These are phyloP conservation scores for Plectosphaerella plurivora DNA, from an alignment of 2,329 filamentous ascomycete species.

Conservation along the genomic window DNA sequence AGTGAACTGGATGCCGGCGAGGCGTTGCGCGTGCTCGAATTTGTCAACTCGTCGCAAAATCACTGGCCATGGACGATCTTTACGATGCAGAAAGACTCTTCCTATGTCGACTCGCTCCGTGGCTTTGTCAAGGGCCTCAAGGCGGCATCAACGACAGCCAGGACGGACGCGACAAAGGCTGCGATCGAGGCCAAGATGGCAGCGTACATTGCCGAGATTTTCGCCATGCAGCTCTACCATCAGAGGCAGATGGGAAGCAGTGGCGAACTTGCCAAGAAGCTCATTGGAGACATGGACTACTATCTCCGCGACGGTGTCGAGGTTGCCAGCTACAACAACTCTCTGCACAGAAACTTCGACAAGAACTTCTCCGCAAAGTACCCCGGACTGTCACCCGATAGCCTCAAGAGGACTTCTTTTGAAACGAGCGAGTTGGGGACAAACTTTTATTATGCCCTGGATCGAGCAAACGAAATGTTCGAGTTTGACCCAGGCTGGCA, in stretches of 20 bases:
- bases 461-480: slow-evolving; percentile 71
- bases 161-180: slow-evolving; percentile 50
- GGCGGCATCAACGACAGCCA: slow-evolving; percentile 45
- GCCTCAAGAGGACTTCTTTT: slow-evolving; percentile 74
- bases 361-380: slow-evolving; percentile 82
- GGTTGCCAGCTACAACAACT: slow-evolving; percentile 80
- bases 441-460: slow-evolving; percentile 80
- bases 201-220: slow-evolving; percentile 78
- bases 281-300: slow-evolving; percentile 74
- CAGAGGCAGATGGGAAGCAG: slow-evolving; percentile 71
- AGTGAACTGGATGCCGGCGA: slow-evolving; percentile 59
- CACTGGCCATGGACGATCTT: slow-evolving; percentile 95
- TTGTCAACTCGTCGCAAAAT: slow-evolving; percentile 83
- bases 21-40: slow-evolving; percentile 74
- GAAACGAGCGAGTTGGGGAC: slow-evolving; percentile 62
- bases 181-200: slow-evolving; percentile 67
- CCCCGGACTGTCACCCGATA: slow-evolving; percentile 64
- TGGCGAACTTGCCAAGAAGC: slow-evolving; percentile 59
- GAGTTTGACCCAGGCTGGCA: slow-evolving; percentile 74
- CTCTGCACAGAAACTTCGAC: slow-evolving; percentile 78
- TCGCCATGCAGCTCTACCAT: slow-evolving; percentile 87
- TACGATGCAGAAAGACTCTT: slow-evolving; percentile 67
- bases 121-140: slow-evolving; percentile 61
- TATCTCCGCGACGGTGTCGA: slow-evolving; percentile 73
- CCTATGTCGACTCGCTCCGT: slow-evolving; percentile 69